A percentile compares a stretch with the other conserved stretches of the same genome.
Evolutionary conservation across 2,329 filamentous ascomycete species (phyloP).

Genomic region (Hymenoscyphus scutula): DNA sequence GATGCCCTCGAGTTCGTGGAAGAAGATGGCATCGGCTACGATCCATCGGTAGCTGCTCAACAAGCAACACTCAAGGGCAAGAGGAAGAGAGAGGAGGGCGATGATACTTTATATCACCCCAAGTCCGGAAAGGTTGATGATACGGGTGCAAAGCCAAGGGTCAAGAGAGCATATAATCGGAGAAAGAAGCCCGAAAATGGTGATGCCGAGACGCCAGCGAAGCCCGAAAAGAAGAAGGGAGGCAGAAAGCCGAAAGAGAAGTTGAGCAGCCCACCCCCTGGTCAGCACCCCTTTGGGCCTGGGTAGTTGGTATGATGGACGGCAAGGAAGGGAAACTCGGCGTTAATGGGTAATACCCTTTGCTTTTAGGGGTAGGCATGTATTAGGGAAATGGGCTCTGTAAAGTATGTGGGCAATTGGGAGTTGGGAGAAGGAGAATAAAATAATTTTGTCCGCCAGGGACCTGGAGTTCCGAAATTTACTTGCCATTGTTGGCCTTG

Average conservation of each 20-base stretch:
- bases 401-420: too few species aligned
- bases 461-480: background rate
- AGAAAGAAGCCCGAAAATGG: constrained; percentile 30
- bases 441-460: background rate
- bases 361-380: background rate
- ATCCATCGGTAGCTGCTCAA: constrained; percentile 28
- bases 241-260: constrained; percentile 54
- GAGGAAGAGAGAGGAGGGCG: constrained; percentile 49
- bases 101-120: constrained; percentile 54
- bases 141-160: constrained; percentile 26
- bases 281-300: constrained; percentile 15
- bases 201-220: constrained; percentile 10
- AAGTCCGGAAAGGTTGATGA: constrained; percentile 46
- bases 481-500: background rate
- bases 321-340: background rate
- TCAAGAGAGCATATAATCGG: constrained; percentile 26
- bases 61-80: constrained; percentile 37
- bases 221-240: constrained; percentile 35
- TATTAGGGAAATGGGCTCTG: background rate
- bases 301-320: constrained; percentile 5
- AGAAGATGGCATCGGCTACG: constrained; percentile 38
- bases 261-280: constrained; percentile 42
- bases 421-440: background rate
- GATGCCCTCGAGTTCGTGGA: constrained; percentile 38
- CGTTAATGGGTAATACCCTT: constrained; percentile 7